Conservation (phyloP, 2,329 filamentous ascomycete genomes). For the Chlorencoelia australis region DNA sequence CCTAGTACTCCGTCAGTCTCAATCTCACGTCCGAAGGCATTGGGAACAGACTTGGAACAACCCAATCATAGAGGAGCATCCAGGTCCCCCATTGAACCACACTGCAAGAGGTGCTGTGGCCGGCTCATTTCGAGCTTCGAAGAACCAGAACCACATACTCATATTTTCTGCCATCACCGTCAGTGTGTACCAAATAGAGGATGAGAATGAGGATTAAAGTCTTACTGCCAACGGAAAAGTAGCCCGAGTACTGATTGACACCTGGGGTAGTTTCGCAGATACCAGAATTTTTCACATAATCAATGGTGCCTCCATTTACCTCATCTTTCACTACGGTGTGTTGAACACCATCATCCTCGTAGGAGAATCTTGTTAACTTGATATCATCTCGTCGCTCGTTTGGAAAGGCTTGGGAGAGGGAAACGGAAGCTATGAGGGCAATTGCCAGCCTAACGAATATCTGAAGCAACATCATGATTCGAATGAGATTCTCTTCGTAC, state of each 20-base stretch:
- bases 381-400: too few species aligned
- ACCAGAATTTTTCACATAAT: constrained; percentile 35
- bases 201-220: too few species aligned
- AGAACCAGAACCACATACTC: constrained; percentile 36
- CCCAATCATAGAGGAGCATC: constrained; percentile 51
- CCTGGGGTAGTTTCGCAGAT: constrained; percentile 35
- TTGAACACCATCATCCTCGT: constrained; percentile 29
- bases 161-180: constrained; percentile 31
- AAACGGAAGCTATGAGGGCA: constrained; percentile 8
- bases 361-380: too few species aligned
- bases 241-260: constrained; percentile 34
- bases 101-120: constrained; percentile 42
- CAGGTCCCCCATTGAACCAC: constrained; percentile 58
- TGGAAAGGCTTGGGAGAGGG: constrained; percentile 27
- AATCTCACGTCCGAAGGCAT: too few species aligned
- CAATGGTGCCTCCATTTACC: constrained; percentile 28
- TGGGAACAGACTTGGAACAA: constrained; percentile 50
- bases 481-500: too few species aligned
- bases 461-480: too few species aligned
- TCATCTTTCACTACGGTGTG: too few species aligned
- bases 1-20: constrained; percentile 18
- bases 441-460: too few species aligned
- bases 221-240: too few species aligned
- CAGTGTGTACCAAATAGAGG: too few species aligned
- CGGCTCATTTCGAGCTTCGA: constrained; percentile 35